These are phyloP conservation scores for Phytophthora aleatoria DNA, from an alignment of 352 stramenopile genomes.

Conservation along the genomic window DNA sequence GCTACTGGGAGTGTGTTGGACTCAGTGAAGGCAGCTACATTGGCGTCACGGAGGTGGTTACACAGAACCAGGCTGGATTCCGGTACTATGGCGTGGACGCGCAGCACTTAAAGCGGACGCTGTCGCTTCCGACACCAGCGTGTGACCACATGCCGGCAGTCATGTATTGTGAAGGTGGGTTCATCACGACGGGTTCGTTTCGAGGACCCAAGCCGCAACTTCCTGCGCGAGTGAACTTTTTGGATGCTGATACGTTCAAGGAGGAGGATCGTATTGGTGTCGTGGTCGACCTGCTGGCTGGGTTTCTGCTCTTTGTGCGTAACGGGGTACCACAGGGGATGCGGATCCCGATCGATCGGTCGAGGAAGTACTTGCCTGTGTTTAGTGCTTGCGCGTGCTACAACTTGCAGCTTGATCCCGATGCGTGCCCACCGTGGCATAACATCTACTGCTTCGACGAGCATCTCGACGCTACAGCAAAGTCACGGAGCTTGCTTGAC, in stretches of 20 bases:
- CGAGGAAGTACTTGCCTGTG: constrained; percentile 55
- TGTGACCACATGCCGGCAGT: constrained; percentile 76
- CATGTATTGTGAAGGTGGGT: constrained; percentile 73
- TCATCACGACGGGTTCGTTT: constrained; percentile 75
- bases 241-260: constrained; percentile 54
- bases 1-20: constrained; percentile 73
- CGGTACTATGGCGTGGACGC: constrained; percentile 48
- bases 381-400: constrained; percentile 62
- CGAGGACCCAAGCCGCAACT: constrained; percentile 54
- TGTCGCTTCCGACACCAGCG: constrained; percentile 54
- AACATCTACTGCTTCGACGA: constrained; percentile 43
- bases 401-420: constrained; percentile 52
- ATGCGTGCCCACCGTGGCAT: constrained; percentile 47
- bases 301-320: constrained; percentile 55
- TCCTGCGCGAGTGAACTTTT: constrained; percentile 42
- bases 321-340: constrained; percentile 51
- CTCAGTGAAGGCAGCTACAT: constrained; percentile 70
- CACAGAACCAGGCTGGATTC: constrained; percentile 39
- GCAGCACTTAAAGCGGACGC: constrained; percentile 44
- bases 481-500: background rate
- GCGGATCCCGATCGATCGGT: constrained; percentile 46
- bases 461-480: background rate
- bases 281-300: constrained; percentile 58
- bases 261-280: constrained; percentile 64
- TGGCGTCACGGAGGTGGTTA: constrained; percentile 48